Conservation (phyloP, 2,329 filamentous ascomycete species). For the Cytospora paraplurivora region DNA sequence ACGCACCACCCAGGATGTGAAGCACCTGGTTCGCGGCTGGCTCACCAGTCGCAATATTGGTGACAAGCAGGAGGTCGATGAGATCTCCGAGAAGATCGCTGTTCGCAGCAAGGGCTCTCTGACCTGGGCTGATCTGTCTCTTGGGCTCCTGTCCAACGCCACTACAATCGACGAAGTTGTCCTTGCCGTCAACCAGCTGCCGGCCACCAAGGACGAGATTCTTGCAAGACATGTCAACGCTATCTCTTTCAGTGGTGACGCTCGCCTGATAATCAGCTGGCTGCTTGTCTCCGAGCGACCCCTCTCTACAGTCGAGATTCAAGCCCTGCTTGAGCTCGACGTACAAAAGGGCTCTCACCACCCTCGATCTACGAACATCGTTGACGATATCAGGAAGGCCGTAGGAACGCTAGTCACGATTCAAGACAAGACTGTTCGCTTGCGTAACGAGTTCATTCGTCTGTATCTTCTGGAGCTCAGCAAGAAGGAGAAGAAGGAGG, state of each 20-base stretch:
- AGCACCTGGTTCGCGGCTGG: constrained; percentile 28
- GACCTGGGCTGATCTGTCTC: constrained; percentile 28
- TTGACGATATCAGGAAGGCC: constrained; percentile 30
- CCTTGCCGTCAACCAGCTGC: constrained; percentile 24
- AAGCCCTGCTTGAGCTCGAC: constrained; percentile 30
- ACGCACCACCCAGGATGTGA: constrained; percentile 25
- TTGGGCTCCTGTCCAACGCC: constrained; percentile 26
- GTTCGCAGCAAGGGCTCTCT: constrained; percentile 30
- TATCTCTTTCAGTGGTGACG: constrained; percentile 25
- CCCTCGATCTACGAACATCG: constrained; percentile 29
- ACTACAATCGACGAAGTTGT: constrained; percentile 23
- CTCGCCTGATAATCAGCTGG: constrained; percentile 30
- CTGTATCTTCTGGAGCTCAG: constrained; percentile 29
- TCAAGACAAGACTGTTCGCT: constrained; percentile 30
- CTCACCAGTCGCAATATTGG: constrained; percentile 23
- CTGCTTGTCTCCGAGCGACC: constrained; percentile 29
- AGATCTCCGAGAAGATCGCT: constrained; percentile 27
- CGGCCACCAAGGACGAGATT: constrained; percentile 25
- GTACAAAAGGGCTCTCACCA: constrained; percentile 23
- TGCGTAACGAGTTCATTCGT: constrained; percentile 30
- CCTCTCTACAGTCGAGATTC: constrained; percentile 28
- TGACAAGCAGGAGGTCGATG: constrained; percentile 28
- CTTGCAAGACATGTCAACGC: constrained; percentile 22
- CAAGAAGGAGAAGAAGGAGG: constrained; percentile 28
- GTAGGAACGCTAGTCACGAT: constrained; percentile 28